These are phyloP conservation scores for Drosera spatulata DNA, from an alignment of 179 eudicot genomes.

Conservation along the genomic window DNA sequence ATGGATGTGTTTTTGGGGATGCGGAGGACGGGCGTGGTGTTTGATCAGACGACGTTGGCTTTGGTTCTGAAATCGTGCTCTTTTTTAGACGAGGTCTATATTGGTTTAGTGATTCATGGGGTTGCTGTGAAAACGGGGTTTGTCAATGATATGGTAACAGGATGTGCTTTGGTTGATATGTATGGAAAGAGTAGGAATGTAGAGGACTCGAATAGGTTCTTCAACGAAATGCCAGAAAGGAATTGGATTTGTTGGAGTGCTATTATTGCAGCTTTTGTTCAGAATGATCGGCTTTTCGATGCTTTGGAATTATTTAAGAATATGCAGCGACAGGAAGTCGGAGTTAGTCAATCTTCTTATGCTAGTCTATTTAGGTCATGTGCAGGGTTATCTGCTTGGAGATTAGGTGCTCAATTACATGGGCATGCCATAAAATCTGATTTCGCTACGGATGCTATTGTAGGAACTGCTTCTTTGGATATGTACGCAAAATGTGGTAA, in stretches of 20 bases:
- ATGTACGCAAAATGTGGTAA: slow-evolving; percentile 79
- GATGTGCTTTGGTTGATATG: slow-evolving; percentile 77
- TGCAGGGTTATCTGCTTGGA: slow-evolving; percentile 47
- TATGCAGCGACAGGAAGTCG: slow-evolving; percentile 69
- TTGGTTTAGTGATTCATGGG: slow-evolving; percentile 68
- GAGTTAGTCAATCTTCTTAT: slow-evolving; percentile 79
- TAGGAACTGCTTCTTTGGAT: slow-evolving; percentile 78
- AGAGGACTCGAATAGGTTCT: slow-evolving; percentile 44
- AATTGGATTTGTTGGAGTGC: slow-evolving; percentile 98
- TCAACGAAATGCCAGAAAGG: slow-evolving; percentile 49
- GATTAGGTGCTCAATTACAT: slow-evolving; percentile 71
- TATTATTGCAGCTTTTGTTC: slow-evolving; percentile 68
- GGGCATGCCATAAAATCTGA: slow-evolving; percentile 64
- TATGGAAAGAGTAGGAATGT: slow-evolving; percentile 72
- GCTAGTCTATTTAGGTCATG: slow-evolving; percentile 83
- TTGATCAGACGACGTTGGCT: slow-evolving; percentile 66
- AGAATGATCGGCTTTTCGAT: slow-evolving; percentile 38
- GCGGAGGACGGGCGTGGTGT: slow-evolving; percentile 22
- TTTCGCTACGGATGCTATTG: slow-evolving; percentile 58
- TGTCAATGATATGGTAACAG: slow-evolving; percentile 58
- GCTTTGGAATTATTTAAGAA: slow-evolving; percentile 61
- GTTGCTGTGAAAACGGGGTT: slow-evolving; percentile 60
- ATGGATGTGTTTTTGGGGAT: slow-evolving; percentile 39
- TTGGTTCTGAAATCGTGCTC: slow-evolving; percentile 61
- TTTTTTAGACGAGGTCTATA: slow-evolving; percentile 27